A percentile compares a stretch with the other conserved stretches of the same genome.
These are phyloP conservation scores for Calonectria hawksworthii DNA, from an alignment of 2,329 filamentous ascomycete genomes.

Conservation along the genomic window DNA sequence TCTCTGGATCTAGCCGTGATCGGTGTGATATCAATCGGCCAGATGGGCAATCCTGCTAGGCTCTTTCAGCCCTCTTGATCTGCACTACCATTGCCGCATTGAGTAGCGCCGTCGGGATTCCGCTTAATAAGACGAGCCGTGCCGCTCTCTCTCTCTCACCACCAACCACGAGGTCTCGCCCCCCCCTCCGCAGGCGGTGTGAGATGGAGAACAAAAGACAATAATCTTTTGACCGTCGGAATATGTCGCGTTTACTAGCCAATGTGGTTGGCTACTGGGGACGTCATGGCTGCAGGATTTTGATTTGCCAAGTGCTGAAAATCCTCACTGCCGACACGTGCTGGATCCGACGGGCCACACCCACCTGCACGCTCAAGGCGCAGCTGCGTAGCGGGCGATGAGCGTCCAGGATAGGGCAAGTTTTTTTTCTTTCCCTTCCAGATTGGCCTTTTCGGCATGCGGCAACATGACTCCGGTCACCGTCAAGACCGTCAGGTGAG, in stretches of 20 bases:
- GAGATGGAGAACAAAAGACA: neutral
- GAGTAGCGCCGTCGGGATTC: neutral
- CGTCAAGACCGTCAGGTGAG: neutral
- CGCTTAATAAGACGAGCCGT: neutral
- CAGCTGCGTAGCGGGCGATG: neutral
- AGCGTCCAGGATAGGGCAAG: neutral
- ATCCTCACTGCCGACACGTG: neutral
- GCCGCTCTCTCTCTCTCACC: neutral
- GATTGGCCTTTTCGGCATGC: neutral
- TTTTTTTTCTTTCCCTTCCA: neutral
- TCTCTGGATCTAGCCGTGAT: neutral
- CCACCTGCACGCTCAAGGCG: neutral
- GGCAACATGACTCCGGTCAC: neutral
- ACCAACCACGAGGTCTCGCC: no score
- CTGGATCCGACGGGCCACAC: neutral
- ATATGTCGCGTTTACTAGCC: neutral
- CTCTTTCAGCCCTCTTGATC: neutral
- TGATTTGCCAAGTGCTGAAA: neutral
- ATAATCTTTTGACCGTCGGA: neutral
- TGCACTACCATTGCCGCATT: neutral
- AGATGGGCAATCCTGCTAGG: neutral
- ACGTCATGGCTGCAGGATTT: neutral
- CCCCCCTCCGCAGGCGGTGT: neutral
- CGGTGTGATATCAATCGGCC: neutral
- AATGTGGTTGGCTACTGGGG: neutral